Evolutionary conservation across 2,329 filamentous ascomycete genomes (phyloP).

Genomic region (Colletotrichum lupini): DNA sequence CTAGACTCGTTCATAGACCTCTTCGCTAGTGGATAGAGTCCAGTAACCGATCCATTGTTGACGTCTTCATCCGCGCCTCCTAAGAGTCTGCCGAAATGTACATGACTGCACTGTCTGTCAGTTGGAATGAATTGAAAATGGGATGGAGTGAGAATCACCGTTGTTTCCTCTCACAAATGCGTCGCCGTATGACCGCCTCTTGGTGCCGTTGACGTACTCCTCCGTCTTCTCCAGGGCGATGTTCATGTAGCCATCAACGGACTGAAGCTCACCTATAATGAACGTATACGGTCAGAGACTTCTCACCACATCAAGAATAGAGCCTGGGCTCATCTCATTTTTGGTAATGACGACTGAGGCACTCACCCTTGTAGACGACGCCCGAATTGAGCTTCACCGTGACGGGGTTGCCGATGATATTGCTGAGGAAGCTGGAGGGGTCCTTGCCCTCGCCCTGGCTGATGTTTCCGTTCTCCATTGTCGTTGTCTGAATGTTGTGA

Average conservation of each 20-base stretch:
- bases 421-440: constrained; percentile 90
- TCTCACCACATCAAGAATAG: constrained; percentile 30
- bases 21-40: background rate
- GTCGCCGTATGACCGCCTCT: constrained; percentile 88
- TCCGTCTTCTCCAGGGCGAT: constrained; percentile 96
- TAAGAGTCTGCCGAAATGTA: constrained; percentile 74
- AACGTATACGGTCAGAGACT: background rate
- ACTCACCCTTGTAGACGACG: constrained; percentile 92
- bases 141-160: constrained; percentile 64
- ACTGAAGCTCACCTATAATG: constrained; percentile 85
- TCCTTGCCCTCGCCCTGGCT: constrained; percentile 82
- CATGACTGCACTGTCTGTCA: constrained; percentile 64
- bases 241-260: constrained; percentile 99
- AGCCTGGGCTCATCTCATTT: background rate
- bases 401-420: constrained; percentile 94
- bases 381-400: constrained; percentile 99
- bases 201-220: constrained; percentile 87
- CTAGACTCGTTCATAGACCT: background rate
- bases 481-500: background rate
- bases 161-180: constrained; percentile 97
- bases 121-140: background rate
- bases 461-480: constrained; percentile 80
- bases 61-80: background rate
- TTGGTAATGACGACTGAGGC: no score
- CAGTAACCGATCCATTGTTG: background rate